Conservation (phyloP, 257 asterid species). For the Solanum gandarillasii region DNA sequence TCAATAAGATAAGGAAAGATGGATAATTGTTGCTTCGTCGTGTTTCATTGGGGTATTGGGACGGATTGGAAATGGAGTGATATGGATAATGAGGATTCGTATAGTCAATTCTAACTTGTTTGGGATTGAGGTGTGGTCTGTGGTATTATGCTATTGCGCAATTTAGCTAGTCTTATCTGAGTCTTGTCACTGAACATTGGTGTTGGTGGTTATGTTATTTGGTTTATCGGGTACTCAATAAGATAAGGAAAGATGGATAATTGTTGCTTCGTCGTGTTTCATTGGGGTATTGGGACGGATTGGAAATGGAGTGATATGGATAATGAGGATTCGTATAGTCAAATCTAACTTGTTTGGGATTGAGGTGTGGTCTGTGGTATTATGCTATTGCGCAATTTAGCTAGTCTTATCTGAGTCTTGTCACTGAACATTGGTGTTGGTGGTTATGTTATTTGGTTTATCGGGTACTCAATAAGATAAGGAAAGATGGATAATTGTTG, state of each 20-base stretch:
- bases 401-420: not conserved
- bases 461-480: not conserved
- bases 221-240: not conserved
- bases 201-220: not conserved
- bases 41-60: not conserved
- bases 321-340: not conserved
- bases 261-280: not conserved
- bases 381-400: not conserved
- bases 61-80: not conserved
- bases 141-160: not conserved
- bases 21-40: not conserved
- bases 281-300: not conserved
- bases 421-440: not conserved
- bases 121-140: not conserved
- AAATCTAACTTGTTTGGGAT: not conserved
- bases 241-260: not conserved
- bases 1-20: not conserved
- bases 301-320: not conserved
- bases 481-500: not conserved
- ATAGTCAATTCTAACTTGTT: not conserved
- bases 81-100: not conserved
- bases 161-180: not conserved
- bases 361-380: not conserved
- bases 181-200: not conserved
- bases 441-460: not conserved